Evolutionary conservation across 352 stramenopile species (phyloP), one percentile per base, ranked within the genome.

Genomic region (Blastocystis sp.): DNA sequence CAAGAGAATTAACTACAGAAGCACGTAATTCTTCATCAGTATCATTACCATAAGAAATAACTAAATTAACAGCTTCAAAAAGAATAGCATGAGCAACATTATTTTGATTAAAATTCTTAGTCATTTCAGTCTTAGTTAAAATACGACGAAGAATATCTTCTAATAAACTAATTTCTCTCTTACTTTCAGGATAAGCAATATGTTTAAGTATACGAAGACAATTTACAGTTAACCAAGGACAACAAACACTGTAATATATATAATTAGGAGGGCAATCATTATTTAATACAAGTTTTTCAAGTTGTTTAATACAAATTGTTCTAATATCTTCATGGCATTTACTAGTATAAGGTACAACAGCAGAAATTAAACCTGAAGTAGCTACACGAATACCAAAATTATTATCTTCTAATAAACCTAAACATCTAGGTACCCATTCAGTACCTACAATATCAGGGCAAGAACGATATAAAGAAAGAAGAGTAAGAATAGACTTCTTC

Each of bases 41-140:
- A 4, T 73, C 70, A 24, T 83, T 85, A 49, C 82, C 85, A 66
- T 88, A 88, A 27, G 77, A 76, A 33, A 94, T 89, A 66, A 95
- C 88, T 6, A 95, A 72, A 72, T 95, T 94, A 21, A 96, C 81
- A 5, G 86, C 85, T 73, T 95, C 88, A 52, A 96, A 95, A 23
- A 95, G 69, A 46, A 96, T 80, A 2, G 85, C 77, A 69, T 95
- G 88, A 44, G 91, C 80, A 6, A 85, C 86, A 70, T 95, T 95
- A 62, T 86, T 93, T 72, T 95, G 94, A 70, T 89, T 89, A 43
- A 84, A 80, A 28, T 71, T 83, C 41, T 84, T 78, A 4, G 73
- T 72, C 5, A 71, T 45, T 67, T 90, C 68, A 55, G 83, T 86
- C 27, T 85, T 78, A 4, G 78, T 83, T 13, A 95, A 65, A 48